Evolutionary conservation across 2,329 filamentous ascomycete genomes (phyloP), one percentile per base, ranked within the genome.

Genomic region (Arthrobotrys sphaeroides): DNA sequence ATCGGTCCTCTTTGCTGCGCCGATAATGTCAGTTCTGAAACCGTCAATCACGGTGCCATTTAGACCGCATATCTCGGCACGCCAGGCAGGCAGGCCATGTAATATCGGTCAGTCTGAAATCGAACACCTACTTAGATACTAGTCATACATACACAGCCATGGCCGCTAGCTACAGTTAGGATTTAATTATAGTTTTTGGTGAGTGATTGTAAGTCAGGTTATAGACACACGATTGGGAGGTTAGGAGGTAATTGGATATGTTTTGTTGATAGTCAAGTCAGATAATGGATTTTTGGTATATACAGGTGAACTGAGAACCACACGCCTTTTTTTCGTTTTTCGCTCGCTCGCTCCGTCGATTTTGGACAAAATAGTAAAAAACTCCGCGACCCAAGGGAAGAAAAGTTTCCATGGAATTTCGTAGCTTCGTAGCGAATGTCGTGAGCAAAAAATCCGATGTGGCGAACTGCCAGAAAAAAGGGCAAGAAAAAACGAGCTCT

Each of bases 371-470:
- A 49, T 5, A 22, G 31, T 9, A 33, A 38, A 36, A 38, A 22
- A 55, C 31, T 38, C 51, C 31, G 51, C 16, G 22, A 22, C 18
- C 31, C 12, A 12, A 38, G 5, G 13, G 10, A 36, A 38, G 18
- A 13, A 60, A 55, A 36, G 2, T 59, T 47, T 59, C 51, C 18
- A n/a, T 26, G 28, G 20, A 20, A 40, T 5, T 67, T 67, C 53
- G 51, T 43, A 10, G 59, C 38, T 62, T 47, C 40, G 51, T 55
- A 68, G 60, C 16, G 51, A 67, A 67, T 57, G 62, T 43, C 47
- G 47, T 67, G 40, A n/a, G 40, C 36, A 43, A 40, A 38, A 33
- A 20, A 62, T 62, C 66, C 66, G 66, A 70, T 53, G n/a, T 49
- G 20, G 59, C 67, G 67, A 72, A 16, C 33, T 28, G 28, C 57